Percentiles rank a stretch among this genome's conserved stretches.
Evolutionary conservation across 768 basidiomycete genomes (phyloP).

Genomic region (Lyophyllum decastes): DNA sequence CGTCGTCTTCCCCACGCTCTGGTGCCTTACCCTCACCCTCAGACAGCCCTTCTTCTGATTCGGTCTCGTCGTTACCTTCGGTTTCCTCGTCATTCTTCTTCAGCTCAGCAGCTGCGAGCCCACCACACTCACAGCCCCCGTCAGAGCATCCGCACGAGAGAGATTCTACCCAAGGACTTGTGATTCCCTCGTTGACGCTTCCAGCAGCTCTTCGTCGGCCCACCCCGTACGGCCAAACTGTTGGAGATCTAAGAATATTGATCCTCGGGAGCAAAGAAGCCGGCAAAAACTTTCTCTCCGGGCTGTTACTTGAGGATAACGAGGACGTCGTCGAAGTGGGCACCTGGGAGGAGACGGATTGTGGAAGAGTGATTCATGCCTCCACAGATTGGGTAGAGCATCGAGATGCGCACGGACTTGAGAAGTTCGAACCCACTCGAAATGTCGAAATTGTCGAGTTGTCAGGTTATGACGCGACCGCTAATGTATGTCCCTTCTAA

Average conservation of each 20-base stretch:
- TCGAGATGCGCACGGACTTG: conserved; percentile 61
- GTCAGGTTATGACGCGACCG: conserved; percentile 41
- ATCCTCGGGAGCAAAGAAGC: conserved; percentile 48
- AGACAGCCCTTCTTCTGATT: conserved; percentile 61
- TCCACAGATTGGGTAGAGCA: conserved; percentile 78
- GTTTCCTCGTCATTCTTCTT: conserved; percentile 79
- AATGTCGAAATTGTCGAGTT: conserved; percentile 66
- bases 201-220: conserved; percentile 63
- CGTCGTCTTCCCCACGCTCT: conserved; percentile 49
- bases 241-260: conserved; percentile 62
- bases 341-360: conserved; percentile 51
- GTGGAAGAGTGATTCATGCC: conserved; percentile 50
- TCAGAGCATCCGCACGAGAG: conserved; percentile 33
- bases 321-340: conserved; percentile 68
- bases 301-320: conserved; percentile 60
- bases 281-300: conserved; percentile 47
- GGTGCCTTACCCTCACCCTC: conserved; percentile 58
- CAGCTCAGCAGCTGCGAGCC: conserved; percentile 71
- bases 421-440: conserved; percentile 62
- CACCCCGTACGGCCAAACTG: conserved; percentile 67
- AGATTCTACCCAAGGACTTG: conserved; percentile 52
- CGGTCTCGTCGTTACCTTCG: conserved; percentile 70
- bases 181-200: conserved; percentile 69
- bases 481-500: conserved; percentile 37
- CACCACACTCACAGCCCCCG: conserved; percentile 50